These are phyloP conservation scores for Dalbergia cultrata DNA, from an alignment of 306 rosid species.

Conservation along the genomic window DNA sequence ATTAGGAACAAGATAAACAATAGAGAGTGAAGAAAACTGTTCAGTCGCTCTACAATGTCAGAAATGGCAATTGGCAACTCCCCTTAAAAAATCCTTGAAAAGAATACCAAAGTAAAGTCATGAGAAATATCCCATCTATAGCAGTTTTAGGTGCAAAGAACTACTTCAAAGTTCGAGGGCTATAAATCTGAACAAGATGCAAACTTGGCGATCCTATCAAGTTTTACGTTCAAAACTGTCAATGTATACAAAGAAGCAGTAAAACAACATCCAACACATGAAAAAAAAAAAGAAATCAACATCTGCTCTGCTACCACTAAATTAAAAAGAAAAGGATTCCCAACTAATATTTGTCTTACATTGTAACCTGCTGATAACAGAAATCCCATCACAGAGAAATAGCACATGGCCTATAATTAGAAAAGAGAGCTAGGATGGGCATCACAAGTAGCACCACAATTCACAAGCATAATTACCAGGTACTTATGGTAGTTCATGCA, in stretches of 20 bases:
- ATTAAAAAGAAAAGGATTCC: neutral
- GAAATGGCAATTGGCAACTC: neutral
- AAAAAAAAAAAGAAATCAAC: slow-evolving; percentile 20
- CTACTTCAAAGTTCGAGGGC: slow-evolving; percentile 13
- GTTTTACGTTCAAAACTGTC: neutral
- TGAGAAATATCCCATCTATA: slow-evolving; percentile 7
- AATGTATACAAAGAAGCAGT: slow-evolving; percentile 1
- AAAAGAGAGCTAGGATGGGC: neutral
- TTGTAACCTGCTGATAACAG: neutral
- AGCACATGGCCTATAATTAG: neutral
- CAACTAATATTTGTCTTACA: slow-evolving; percentile 15
- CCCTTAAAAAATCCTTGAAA: neutral
- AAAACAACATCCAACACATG: neutral
- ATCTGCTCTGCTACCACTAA: neutral
- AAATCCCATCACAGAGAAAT: neutral
- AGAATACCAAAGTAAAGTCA: slow-evolving; percentile 1
- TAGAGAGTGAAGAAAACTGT: no score
- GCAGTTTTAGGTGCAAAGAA: neutral
- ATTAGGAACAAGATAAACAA: neutral
- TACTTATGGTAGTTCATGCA: neutral
- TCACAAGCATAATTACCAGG: slow-evolving; percentile 2
- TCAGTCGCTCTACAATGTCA: no score
- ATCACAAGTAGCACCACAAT: neutral
- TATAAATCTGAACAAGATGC: slow-evolving; percentile 13
- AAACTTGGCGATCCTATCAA: neutral